A percentile compares a stretch with the other conserved stretches of the same genome.
These are phyloP conservation scores for Westerdykella ornata DNA, from an alignment of 2,329 filamentous ascomycete genomes.

Conservation along the genomic window DNA sequence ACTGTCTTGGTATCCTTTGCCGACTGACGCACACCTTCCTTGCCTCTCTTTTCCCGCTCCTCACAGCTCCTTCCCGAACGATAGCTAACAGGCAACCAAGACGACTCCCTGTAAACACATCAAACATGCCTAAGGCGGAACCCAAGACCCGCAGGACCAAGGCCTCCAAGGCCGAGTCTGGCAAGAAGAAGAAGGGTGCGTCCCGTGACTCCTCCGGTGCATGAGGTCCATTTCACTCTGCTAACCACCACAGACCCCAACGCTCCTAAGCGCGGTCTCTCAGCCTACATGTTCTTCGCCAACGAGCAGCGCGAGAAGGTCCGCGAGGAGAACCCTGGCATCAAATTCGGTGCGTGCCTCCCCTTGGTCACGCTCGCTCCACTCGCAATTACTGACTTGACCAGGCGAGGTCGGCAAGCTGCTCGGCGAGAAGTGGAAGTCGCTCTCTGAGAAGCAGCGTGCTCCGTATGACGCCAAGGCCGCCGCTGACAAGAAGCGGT, in stretches of 20 bases:
- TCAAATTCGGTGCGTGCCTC: conserved; percentile 69
- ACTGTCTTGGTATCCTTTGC: conserved; percentile 1
- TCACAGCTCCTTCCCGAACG: not conserved
- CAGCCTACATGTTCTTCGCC: conserved; percentile 99
- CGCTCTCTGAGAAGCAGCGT: conserved; percentile 85
- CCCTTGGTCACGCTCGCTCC: not conserved
- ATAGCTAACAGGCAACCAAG: no score
- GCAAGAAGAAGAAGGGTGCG: conserved; percentile 68
- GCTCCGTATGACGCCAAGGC: conserved; percentile 95
- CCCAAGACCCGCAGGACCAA: conserved; percentile 56
- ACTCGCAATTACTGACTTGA: not conserved
- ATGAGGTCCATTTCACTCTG: not conserved
- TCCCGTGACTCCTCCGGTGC: conserved; percentile 1
- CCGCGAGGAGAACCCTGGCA: conserved; percentile 94
- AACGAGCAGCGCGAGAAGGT: conserved; percentile 99
- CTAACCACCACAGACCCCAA: conserved; percentile 65
- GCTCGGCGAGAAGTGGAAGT: conserved; percentile 98
- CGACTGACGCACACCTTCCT: conserved; percentile 1
- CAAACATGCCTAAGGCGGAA: conserved; percentile 63
- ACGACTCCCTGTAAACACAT: conserved; percentile 1
- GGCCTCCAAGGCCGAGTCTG: conserved; percentile 47
- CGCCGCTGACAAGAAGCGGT: conserved; percentile 95
- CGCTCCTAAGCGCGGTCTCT: conserved; percentile 97
- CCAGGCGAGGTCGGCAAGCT: conserved; percentile 92
- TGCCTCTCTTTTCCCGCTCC: conserved; percentile 3